Percentiles rank a stretch among this genome's conserved stretches.
These are phyloP conservation scores for Magnaporthiopsis incrustans DNA, from an alignment of 2,329 filamentous ascomycete genomes.

Conservation along the genomic window DNA sequence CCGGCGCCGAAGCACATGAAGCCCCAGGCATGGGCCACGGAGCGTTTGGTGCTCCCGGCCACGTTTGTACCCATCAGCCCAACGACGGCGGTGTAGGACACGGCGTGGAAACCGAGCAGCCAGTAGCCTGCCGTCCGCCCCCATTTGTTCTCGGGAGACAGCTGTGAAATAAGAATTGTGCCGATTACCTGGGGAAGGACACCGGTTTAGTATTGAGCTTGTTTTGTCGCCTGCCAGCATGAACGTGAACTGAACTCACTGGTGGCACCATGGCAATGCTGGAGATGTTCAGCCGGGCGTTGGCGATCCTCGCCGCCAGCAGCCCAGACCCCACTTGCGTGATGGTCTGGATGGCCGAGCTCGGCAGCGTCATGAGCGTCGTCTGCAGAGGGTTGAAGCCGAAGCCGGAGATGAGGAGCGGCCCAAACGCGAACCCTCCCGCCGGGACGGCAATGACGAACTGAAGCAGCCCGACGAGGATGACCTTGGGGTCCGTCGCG, in stretches of 20 bases:
- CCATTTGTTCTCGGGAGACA: slow-evolving; percentile 20
- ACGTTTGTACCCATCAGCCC: slow-evolving; percentile 15
- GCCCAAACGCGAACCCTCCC: slow-evolving; percentile 10
- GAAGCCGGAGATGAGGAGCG: slow-evolving; percentile 23
- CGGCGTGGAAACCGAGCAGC: slow-evolving; percentile 22
- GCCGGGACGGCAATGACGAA: slow-evolving; percentile 29
- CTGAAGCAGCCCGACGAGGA: slow-evolving; percentile 36
- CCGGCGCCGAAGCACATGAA: slow-evolving; percentile 23
- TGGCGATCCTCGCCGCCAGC: slow-evolving; percentile 15
- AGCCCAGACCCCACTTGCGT: slow-evolving; percentile 30
- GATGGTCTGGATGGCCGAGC: slow-evolving; percentile 48
- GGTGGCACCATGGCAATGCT: slow-evolving; percentile 23
- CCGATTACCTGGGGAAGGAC: slow-evolving; percentile 19
- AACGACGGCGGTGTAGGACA: slow-evolving; percentile 22
- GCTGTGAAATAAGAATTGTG: slow-evolving; percentile 22
- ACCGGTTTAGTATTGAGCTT: neutral
- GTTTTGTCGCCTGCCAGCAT: no score
- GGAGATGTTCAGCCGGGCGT: slow-evolving; percentile 20
- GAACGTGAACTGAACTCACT: slow-evolving; percentile 11
- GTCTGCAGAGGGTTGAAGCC: slow-evolving; percentile 21
- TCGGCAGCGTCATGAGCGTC: slow-evolving; percentile 44
- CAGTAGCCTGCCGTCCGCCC: slow-evolving; percentile 23
- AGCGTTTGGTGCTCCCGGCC: neutral
- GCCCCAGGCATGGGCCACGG: slow-evolving; percentile 20
- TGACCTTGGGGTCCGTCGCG: slow-evolving; percentile 43